Evolutionary conservation across 805 yeast species (phyloP).

Genomic region (Metschnikowia similis): DNA sequence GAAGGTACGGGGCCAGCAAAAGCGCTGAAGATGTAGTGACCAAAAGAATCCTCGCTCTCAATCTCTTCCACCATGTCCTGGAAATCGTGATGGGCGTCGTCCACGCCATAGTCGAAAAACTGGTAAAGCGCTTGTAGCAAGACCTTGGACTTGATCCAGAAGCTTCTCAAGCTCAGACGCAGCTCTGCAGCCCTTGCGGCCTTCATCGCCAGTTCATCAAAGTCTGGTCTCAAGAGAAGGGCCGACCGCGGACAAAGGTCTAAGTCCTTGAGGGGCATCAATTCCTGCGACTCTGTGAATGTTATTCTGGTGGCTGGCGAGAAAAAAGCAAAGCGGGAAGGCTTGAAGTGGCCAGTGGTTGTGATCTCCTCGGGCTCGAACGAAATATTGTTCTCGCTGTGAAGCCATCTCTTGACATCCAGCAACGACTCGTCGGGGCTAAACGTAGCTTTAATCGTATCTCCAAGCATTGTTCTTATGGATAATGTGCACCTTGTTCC

Average conservation of each 20-base stretch:
- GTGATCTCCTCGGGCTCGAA: constrained; percentile 12
- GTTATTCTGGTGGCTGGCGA: constrained; percentile 48
- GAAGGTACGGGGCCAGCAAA: constrained; percentile 1
- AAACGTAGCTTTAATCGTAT: constrained; percentile 9
- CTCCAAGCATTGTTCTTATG: constrained; percentile 14
- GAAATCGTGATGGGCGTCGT: constrained; percentile 16
- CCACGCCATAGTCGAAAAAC: constrained; percentile 41
- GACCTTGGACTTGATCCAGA: constrained; percentile 1
- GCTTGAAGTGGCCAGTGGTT: constrained; percentile 44
- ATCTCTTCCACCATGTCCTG: constrained; percentile 8
- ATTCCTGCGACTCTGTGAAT: constrained; percentile 49
- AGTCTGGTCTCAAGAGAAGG: constrained; percentile 63
- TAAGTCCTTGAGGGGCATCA: constrained; percentile 44
- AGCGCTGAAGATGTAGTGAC: constrained; percentile 1
- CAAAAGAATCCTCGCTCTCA: neutral
- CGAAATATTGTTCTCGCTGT: constrained; percentile 10
- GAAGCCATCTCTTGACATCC: constrained; percentile 18
- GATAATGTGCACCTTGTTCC: constrained; percentile 7
- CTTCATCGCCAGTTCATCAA: constrained; percentile 20
- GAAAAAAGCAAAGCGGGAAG: constrained; percentile 41
- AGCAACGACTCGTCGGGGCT: constrained; percentile 7
- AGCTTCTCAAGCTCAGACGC: neutral
- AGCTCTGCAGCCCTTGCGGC: constrained; percentile 10
- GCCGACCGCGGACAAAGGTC: constrained; percentile 71
- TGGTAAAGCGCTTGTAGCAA: constrained; percentile 30